Evolutionary conservation across 805 yeast species (phyloP).

Genomic region (Nematodospora valgi): DNA sequence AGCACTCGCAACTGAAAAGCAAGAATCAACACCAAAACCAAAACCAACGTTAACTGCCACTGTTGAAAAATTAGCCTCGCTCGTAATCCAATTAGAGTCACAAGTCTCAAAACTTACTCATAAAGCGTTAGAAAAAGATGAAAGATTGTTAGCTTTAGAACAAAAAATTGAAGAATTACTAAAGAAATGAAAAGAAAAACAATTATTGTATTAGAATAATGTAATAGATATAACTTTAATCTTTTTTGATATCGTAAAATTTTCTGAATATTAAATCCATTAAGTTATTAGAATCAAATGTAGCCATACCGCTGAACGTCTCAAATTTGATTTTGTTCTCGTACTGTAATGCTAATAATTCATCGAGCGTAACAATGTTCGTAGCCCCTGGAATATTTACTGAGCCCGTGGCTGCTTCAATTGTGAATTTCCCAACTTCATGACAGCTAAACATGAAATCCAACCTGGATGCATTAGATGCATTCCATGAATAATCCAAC

Average conservation of each 20-base stretch:
- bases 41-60: constrained; percentile 70
- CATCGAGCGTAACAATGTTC: constrained; percentile 62
- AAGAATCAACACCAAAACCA: constrained; percentile 15
- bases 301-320: constrained; percentile 65
- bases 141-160: constrained; percentile 55
- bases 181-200: constrained; percentile 26
- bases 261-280: constrained; percentile 69
- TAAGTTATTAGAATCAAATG: constrained; percentile 65
- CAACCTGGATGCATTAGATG: constrained; percentile 54
- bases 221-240: constrained; percentile 10
- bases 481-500: constrained; percentile 45
- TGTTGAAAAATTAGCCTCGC: constrained; percentile 59
- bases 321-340: constrained; percentile 54
- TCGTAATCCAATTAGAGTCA: constrained; percentile 56
- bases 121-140: constrained; percentile 64
- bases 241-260: constrained; percentile 57
- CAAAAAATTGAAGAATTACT: constrained; percentile 55
- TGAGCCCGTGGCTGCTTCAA: constrained; percentile 73
- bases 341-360: constrained; percentile 69
- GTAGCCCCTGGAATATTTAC: constrained; percentile 63
- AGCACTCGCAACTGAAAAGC: constrained; percentile 9
- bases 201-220: background rate
- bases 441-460: constrained; percentile 76
- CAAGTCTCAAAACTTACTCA: constrained; percentile 50
- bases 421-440: constrained; percentile 62